phyloP scores from a whole-genome alignment of 1,284 basidiomycete genomes.

The Erythrobasidium hasegawianum region DNA sequence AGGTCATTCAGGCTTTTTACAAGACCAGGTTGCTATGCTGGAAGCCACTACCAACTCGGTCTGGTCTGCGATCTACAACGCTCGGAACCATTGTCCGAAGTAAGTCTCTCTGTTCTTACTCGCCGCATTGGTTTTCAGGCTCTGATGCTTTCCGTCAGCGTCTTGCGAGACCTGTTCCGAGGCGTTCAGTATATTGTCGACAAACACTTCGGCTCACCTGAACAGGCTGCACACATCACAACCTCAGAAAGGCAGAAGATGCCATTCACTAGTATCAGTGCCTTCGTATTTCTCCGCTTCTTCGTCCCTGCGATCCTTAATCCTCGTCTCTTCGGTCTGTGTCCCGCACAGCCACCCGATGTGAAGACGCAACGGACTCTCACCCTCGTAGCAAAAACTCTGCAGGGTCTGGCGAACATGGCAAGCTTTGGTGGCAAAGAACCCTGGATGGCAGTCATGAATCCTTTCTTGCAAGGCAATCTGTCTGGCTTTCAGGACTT shows the following conservation, averaged over 20 bases:
- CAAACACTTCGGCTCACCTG: constrained; percentile 53
- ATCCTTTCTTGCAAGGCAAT: constrained; percentile 45
- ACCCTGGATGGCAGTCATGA: constrained; percentile 47
- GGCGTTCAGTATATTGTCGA: constrained; percentile 69
- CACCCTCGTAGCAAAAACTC: constrained; percentile 44
- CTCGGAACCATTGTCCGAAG: constrained; percentile 67
- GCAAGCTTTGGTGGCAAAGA: constrained; percentile 46
- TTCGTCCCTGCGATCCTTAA: constrained; percentile 53
- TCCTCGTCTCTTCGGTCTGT: constrained; percentile 43
- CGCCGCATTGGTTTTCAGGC: not conserved
- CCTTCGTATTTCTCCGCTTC: constrained; percentile 78
- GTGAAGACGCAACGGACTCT: constrained; percentile 42
- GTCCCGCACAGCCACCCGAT: constrained; percentile 38
- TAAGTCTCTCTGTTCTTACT: constrained; percentile 50
- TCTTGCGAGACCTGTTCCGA: constrained; percentile 67
- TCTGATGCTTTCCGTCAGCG: constrained; percentile 53
- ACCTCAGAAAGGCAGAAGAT: constrained; percentile 50
- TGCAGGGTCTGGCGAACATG: constrained; percentile 46
- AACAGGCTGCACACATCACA: constrained; percentile 44
- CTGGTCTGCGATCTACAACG: constrained; percentile 72
- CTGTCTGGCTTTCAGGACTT: constrained; percentile 42
- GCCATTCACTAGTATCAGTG: constrained; percentile 73
- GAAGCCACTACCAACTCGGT: constrained; percentile 70
- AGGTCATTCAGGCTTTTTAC: constrained; percentile 26
- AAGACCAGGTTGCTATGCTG: constrained; percentile 63